phyloP scores from a whole-genome alignment of 441 rosid species.

The Pelargonium australe region DNA sequence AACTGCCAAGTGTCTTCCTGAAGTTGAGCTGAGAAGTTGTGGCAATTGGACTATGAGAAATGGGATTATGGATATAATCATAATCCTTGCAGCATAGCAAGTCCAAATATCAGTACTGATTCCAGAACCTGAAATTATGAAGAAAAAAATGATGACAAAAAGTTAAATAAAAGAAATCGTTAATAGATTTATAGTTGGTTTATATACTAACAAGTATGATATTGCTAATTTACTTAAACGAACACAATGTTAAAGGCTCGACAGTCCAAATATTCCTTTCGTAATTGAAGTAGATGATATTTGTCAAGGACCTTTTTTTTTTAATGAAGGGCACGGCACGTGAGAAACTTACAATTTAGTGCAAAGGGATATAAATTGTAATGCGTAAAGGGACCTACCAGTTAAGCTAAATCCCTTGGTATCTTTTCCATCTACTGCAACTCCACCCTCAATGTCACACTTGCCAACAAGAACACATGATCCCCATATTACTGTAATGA shows the following conservation, averaged over 20 bases:
- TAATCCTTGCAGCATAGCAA: constrained; percentile 76
- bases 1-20: constrained; percentile 70
- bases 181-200: too few relatives aligned
- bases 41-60: constrained; percentile 80
- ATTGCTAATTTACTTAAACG: too few relatives aligned
- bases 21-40: constrained; percentile 57
- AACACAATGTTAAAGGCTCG: too few relatives aligned
- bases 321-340: too few relatives aligned
- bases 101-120: constrained; percentile 90
- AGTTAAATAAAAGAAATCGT: too few relatives aligned
- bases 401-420: constrained; percentile 50
- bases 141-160: neutral
- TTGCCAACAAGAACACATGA: constrained; percentile 76
- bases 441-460: constrained; percentile 51
- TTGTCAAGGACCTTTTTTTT: too few relatives aligned
- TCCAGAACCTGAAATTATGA: constrained; percentile 54
- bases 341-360: too few relatives aligned
- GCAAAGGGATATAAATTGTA: neutral
- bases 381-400: constrained; percentile 33
- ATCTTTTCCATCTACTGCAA: constrained; percentile 47
- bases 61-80: constrained; percentile 79
- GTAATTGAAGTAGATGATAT: too few relatives aligned
- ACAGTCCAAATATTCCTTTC: too few relatives aligned
- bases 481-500: constrained; percentile 84
- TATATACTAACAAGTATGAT: too few relatives aligned